phyloP scores from a whole-genome alignment of 306 rosid species.

The Abrus pulchellus region DNA sequence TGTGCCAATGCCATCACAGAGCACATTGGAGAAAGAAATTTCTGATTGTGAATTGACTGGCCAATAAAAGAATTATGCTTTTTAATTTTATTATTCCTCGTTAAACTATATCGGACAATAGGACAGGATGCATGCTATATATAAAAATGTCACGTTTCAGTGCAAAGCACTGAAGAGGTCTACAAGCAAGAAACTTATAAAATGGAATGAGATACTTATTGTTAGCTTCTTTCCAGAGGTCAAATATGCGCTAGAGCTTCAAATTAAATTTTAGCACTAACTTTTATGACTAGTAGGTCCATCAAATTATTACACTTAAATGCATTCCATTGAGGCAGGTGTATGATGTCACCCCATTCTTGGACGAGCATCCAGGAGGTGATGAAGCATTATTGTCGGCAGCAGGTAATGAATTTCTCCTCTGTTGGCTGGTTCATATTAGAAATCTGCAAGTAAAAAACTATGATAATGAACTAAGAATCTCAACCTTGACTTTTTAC shows the following conservation, averaged over 20 bases:
- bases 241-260: slow-evolving; percentile 4
- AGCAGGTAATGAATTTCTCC: slow-evolving; percentile 58
- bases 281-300: background rate
- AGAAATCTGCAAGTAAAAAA: background rate
- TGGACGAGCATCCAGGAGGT: slow-evolving; percentile 94
- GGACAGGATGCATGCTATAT: no score
- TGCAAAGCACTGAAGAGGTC: background rate
- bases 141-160: slow-evolving; percentile 1
- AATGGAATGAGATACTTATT: slow-evolving; percentile 3
- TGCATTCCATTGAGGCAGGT: slow-evolving; percentile 56
- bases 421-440: slow-evolving; percentile 7
- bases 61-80: background rate
- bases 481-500: slow-evolving; percentile 30
- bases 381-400: slow-evolving; percentile 76
- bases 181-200: background rate
- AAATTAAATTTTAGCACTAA: slow-evolving; percentile 7
- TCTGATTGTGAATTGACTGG: slow-evolving; percentile 23
- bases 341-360: slow-evolving; percentile 74
- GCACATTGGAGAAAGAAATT: background rate
- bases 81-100: background rate
- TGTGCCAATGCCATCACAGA: background rate
- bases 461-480: background rate
- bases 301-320: background rate
- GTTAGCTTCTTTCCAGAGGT: background rate
- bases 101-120: no score